A percentile compares a stretch with the other conserved stretches of the same genome.
Evolutionary conservation across 2,329 filamentous ascomycete species (phyloP).

Genomic region (Phaeosphaeria sp.): DNA sequence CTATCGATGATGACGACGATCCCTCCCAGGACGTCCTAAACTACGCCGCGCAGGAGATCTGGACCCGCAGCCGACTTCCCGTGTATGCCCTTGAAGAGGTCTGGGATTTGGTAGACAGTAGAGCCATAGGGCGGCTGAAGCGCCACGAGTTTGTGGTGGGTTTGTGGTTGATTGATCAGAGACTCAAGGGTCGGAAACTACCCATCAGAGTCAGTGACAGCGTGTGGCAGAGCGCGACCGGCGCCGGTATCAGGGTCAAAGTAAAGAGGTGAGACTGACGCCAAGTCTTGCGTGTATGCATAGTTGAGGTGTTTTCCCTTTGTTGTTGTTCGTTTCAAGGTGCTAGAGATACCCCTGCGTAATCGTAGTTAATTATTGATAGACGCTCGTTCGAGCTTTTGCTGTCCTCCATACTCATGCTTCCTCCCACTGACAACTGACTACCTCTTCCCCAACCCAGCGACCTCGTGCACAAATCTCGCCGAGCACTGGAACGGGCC

Average conservation of each 20-base stretch:
- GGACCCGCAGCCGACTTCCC: slow-evolving; percentile 72
- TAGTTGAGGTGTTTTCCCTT: background rate
- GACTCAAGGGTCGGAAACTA: slow-evolving; percentile 79
- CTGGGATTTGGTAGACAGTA: slow-evolving; percentile 75
- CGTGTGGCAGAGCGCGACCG: slow-evolving; percentile 74
- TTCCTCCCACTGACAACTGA: slow-evolving; percentile 1
- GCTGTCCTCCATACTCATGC: background rate
- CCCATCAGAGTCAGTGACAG: slow-evolving; percentile 74
- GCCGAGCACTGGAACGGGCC: slow-evolving; percentile 71
- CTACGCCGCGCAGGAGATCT: slow-evolving; percentile 77
- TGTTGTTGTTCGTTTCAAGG: background rate
- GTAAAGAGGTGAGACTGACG: slow-evolving; percentile 18
- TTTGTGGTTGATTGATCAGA: slow-evolving; percentile 82
- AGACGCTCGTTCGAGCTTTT: background rate
- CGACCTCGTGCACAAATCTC: slow-evolving; percentile 56
- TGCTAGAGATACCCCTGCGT: slow-evolving; percentile 38
- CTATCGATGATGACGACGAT: slow-evolving; percentile 24
- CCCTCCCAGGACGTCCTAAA: slow-evolving; percentile 66
- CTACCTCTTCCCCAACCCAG: background rate
- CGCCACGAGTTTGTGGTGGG: slow-evolving; percentile 82
- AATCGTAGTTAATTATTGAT: slow-evolving; percentile 1
- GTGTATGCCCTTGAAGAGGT: slow-evolving; percentile 74
- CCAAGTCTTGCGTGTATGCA: background rate
- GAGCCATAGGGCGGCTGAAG: slow-evolving; percentile 62
- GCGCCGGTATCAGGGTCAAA: slow-evolving; percentile 51